Evolutionary conservation across 2,329 filamentous ascomycete species (phyloP), one percentile per base, ranked within the genome.

Genomic region (Epichloe glyceriae): DNA sequence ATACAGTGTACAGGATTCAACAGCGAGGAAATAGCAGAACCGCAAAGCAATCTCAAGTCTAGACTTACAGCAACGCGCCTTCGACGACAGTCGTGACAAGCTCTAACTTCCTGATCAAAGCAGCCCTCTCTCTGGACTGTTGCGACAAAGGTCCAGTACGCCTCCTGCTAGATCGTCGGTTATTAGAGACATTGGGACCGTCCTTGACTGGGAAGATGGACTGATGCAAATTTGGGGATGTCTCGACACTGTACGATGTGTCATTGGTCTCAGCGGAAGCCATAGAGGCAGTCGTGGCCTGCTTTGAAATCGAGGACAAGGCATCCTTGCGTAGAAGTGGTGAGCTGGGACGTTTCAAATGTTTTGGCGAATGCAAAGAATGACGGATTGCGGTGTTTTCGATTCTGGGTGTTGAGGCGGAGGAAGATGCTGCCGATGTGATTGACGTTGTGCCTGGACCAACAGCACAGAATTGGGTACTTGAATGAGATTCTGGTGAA

Each of bases 131-230:
- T 61, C 78, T 72, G 58, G 79, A 78, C 54, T 75, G 70, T 50
- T 76, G 72, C 34, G 76, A 79, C 55, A 81, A 67, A 54, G 78
- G 78, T 41, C 78, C 78, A 54, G 77, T 80, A 51, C 78, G 74
- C 63, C 78, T 73, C 59, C 78, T 73, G 61, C 74, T 80, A 55
- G 75, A 69, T 58, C 76, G 74, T 57, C 75, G 74, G 61, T 68
- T 71, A 60, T 73, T 71, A 66, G 70, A 70, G 61, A 74, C 66
- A 63, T 78, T 74, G 63, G 70, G 67, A 54, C 74, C 75, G 70
- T 79, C 76, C 64, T 73, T 73, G 55, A 76, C 67, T 53, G 75
- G 74, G 62, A 78, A 79, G 60, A 76, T 74, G 57, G 71, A 73
- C 61, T 78, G 74, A 50, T 69, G 64, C 57, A 68, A 64, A 56